phyloP scores from a whole-genome alignment of 768 basidiomycete species.

The Leccinum olivaceopallidum region DNA sequence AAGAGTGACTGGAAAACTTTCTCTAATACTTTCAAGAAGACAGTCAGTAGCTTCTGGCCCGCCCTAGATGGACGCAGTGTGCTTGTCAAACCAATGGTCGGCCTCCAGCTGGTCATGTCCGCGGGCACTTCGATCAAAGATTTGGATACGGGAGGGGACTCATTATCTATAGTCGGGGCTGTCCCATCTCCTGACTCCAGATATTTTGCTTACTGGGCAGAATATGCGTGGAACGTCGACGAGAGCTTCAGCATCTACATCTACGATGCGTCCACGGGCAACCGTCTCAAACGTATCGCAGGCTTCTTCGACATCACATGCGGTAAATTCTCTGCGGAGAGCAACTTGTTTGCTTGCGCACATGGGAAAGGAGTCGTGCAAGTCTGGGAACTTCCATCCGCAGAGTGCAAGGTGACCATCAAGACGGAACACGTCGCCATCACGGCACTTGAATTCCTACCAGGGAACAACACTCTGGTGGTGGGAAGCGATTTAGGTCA shows the following conservation, averaged over 20 bases:
- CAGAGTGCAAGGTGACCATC: constrained; percentile 8
- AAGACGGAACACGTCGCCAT: constrained; percentile 12
- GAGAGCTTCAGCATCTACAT: constrained; percentile 19
- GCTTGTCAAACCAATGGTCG: constrained; percentile 11
- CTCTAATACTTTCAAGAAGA: neutral
- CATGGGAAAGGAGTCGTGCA: constrained; percentile 19
- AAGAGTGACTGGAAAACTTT: constrained; percentile 10
- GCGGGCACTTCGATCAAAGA: constrained; percentile 8
- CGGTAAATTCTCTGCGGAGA: constrained; percentile 15
- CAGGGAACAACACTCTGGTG: constrained; percentile 10
- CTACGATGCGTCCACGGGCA: constrained; percentile 15
- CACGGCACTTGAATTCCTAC: constrained; percentile 15
- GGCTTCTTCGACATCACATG: constrained; percentile 16
- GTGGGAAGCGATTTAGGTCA: constrained; percentile 14
- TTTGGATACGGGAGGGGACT: constrained; percentile 14
- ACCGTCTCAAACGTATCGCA: constrained; percentile 17
- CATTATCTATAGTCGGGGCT: neutral
- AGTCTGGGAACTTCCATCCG: constrained; percentile 20
- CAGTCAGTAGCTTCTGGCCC: constrained; percentile 7
- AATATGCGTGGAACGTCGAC: constrained; percentile 19
- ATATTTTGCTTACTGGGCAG: constrained; percentile 22
- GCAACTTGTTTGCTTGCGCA: constrained; percentile 15
- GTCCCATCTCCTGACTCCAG: constrained; percentile 17
- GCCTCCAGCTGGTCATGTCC: constrained; percentile 6
- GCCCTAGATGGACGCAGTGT: constrained; percentile 14